phyloP scores from a whole-genome alignment of 805 yeast species.

The Millerago galiae region DNA sequence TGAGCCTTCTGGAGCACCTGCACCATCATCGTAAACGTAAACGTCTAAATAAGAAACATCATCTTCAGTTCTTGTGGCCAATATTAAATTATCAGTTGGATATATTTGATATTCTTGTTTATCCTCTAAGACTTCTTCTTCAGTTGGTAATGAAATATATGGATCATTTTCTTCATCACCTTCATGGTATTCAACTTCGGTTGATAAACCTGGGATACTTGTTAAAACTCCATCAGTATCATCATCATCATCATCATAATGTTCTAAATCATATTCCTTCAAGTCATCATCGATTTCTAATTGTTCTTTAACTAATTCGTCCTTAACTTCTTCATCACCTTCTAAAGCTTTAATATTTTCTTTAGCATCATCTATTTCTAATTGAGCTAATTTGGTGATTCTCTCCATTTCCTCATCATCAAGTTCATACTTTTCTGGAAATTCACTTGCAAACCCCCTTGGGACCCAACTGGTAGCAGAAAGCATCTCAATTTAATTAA shows the following conservation, averaged over 20 bases:
- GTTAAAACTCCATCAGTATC: constrained; percentile 54
- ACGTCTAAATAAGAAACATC: constrained; percentile 89
- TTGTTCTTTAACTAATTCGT: constrained; percentile 30
- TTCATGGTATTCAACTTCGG: constrained; percentile 54
- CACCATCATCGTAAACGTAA: constrained; percentile 90
- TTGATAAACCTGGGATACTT: constrained; percentile 67
- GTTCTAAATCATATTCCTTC: constrained; percentile 81
- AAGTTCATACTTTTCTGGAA: constrained; percentile 81
- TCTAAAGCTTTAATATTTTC: constrained; percentile 50
- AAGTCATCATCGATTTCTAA: constrained; percentile 74
- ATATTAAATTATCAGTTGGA: constrained; percentile 83
- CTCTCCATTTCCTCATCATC: constrained; percentile 91
- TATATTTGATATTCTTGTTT: constrained; percentile 78
- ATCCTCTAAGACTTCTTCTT: constrained; percentile 63
- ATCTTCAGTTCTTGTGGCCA: constrained; percentile 94
- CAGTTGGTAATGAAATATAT: constrained; percentile 39
- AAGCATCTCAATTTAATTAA: constrained; percentile 46
- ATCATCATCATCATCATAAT: constrained; percentile 67
- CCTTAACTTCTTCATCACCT: constrained; percentile 22
- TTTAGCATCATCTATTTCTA: constrained; percentile 73
- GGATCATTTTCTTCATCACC: constrained; percentile 36
- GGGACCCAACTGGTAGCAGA: constrained; percentile 96
- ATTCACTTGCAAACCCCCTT: constrained; percentile 89
- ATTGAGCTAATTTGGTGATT: constrained; percentile 76
- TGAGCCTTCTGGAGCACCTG: constrained; percentile 68